Evolutionary conservation across 495 filamentous ascomycete genomes (phyloP).

Genomic region (Chaetomium tenue): DNA sequence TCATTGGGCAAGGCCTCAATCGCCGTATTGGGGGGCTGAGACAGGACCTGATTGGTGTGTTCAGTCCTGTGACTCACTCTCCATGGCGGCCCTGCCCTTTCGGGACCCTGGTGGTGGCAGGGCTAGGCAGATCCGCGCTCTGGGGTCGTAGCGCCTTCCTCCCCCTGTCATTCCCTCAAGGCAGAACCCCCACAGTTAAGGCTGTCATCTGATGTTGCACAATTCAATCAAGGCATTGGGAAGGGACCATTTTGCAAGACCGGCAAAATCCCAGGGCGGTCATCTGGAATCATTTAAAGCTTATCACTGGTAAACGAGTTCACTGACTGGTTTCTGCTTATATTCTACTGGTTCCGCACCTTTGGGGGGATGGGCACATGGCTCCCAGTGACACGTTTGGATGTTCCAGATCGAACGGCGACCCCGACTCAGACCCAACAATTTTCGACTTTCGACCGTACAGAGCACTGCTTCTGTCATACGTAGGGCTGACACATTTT

Average conservation of each 20-base stretch:
- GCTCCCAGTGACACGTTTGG: too few species aligned
- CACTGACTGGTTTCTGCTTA: background rate
- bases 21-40: conserved; percentile 7
- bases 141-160: background rate
- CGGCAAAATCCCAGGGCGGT: background rate
- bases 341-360: background rate
- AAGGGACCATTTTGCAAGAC: background rate
- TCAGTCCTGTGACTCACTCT: conserved; percentile 7
- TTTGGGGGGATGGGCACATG: background rate
- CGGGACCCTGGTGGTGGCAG: conserved; percentile 6
- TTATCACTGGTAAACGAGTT: background rate
- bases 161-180: conserved; percentile 7
- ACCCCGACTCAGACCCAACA: too few species aligned
- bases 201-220: conserved; percentile 8
- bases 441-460: too few species aligned
- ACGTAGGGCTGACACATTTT: too few species aligned
- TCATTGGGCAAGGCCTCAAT: conserved; percentile 3
- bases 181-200: conserved; percentile 13
- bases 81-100: background rate
- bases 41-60: conserved; percentile 3
- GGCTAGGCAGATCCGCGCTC: conserved; percentile 13
- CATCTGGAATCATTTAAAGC: background rate
- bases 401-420: too few species aligned
- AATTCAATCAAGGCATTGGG: background rate
- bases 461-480: too few species aligned